These are phyloP conservation scores for Trichosanthes truncata DNA, from an alignment of 306 rosid genomes.

Conservation along the genomic window DNA sequence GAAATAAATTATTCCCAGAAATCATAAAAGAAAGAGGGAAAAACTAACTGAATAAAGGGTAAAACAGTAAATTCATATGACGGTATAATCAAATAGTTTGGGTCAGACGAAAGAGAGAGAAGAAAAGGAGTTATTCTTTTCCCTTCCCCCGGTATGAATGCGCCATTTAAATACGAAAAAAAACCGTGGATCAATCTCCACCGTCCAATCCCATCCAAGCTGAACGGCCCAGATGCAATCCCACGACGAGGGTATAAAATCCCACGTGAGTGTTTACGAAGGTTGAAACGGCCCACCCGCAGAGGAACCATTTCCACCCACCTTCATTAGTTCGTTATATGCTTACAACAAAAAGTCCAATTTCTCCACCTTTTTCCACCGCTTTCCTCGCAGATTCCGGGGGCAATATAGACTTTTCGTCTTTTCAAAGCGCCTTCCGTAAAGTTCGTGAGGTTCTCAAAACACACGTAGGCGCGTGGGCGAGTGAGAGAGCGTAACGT, in stretches of 20 bases:
- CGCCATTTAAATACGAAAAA: neutral
- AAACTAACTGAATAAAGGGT: neutral
- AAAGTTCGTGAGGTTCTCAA: neutral
- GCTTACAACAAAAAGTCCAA: neutral
- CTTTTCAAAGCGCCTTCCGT: neutral
- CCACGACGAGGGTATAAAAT: neutral
- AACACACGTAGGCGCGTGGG: neutral
- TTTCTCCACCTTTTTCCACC: neutral
- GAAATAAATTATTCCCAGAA: too few relatives aligned
- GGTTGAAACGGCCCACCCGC: neutral
- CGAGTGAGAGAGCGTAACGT: neutral
- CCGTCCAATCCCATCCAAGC: neutral
- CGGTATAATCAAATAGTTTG: neutral
- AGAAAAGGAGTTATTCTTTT: slow-evolving; percentile 1
- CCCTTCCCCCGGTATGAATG: neutral
- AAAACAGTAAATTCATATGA: neutral
- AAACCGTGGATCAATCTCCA: neutral
- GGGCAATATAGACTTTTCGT: neutral
- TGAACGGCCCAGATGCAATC: neutral
- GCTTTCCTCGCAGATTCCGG: neutral
- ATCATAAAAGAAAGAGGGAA: neutral
- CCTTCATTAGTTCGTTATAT: neutral
- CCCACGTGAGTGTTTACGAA: slow-evolving; percentile 6
- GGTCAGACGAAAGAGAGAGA: neutral
- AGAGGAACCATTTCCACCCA: neutral